Evolutionary conservation across 352 stramenopile species (phyloP), one percentile per base, ranked within the genome.

Genomic region (Phytopythium kandeliae): DNA sequence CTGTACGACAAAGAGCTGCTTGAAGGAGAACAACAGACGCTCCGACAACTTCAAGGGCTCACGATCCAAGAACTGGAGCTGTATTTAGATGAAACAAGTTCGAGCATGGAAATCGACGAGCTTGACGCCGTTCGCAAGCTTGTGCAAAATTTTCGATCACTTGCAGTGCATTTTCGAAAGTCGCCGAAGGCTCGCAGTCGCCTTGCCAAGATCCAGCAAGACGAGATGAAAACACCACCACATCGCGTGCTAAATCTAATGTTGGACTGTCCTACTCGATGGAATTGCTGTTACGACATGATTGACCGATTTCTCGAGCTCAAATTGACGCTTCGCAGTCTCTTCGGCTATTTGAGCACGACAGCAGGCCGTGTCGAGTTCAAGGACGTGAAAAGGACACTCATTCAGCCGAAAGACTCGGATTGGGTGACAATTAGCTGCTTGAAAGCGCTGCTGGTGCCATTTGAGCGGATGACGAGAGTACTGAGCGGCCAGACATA

Each of bases 81-180:
- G 15, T 63, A 38, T 28, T 28, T 63, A 7, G 25, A 58, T 7
- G 24, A 3, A 4, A 43, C 56, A 2, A 38, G 51, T 34, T 8
- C 19, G 3, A 36, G 15, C 8, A 26, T 58, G 2, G 19, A 40
- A 12, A 42, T 43, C 0, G 51, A 51, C 40, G 40, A 63, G 12
- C 15, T 47, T 6, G 38, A 47, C n/a, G 26, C 37, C 2, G 49
- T 55, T 24, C 44, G 49, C 8, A n/a, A 12, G 12, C 12, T 58
- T 54, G 33, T 58, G 12, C 56, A 58, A 16, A 43, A 8, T 17
- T 63, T 58, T 31, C 56, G 45, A 0, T 58, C 56, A 15, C 30
- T 58, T 16, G 50, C 56, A 13, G 19, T 11, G 1, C 58, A 63
- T 34, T 63, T 63, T 12, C 35, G 50, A 43, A 63, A 58, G 16